Evolutionary conservation across 495 filamentous ascomycete species (phyloP).

Genomic region (Trichoderma erinaceum): DNA sequence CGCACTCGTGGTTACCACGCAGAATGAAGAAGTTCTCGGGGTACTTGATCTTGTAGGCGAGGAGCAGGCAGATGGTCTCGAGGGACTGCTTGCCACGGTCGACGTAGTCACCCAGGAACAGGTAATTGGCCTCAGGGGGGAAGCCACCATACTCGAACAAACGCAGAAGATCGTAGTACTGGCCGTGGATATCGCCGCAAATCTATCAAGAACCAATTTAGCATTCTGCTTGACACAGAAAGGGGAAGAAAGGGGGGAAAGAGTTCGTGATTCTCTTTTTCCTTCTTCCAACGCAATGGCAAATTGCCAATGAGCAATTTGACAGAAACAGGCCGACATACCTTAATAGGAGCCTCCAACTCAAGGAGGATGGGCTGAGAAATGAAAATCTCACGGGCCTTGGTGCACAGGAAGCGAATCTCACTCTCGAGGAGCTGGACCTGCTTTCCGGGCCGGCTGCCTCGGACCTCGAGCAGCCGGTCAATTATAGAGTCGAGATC

Average conservation of each 20-base stretch:
- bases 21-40: slow-evolving; percentile 99
- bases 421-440: slow-evolving; percentile 95
- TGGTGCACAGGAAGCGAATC: slow-evolving; percentile 97
- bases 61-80: slow-evolving; percentile 95
- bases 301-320: neutral
- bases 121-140: slow-evolving; percentile 97
- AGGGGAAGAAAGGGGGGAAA: no score
- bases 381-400: slow-evolving; percentile 98
- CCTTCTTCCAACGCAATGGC: slow-evolving; percentile 1
- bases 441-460: slow-evolving; percentile 96
- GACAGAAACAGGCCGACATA: slow-evolving; percentile 34
- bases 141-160: slow-evolving; percentile 99
- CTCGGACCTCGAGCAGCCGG: slow-evolving; percentile 92
- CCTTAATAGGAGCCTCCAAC: slow-evolving; percentile 98
- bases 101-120: slow-evolving; percentile 98
- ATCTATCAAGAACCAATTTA: slow-evolving; percentile 54
- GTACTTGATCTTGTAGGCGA: slow-evolving; percentile 99
- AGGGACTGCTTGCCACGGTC: slow-evolving; percentile 99
- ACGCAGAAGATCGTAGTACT: slow-evolving; percentile 97
- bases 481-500: slow-evolving; percentile 99
- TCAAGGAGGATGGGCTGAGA: slow-evolving; percentile 97
- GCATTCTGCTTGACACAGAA: neutral
- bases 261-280: neutral
- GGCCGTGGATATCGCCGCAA: slow-evolving; percentile 97
- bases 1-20: slow-evolving; percentile 97